phyloP scores from a whole-genome alignment of 2,329 filamentous ascomycete genomes.

The Neurospora sp. region DNA sequence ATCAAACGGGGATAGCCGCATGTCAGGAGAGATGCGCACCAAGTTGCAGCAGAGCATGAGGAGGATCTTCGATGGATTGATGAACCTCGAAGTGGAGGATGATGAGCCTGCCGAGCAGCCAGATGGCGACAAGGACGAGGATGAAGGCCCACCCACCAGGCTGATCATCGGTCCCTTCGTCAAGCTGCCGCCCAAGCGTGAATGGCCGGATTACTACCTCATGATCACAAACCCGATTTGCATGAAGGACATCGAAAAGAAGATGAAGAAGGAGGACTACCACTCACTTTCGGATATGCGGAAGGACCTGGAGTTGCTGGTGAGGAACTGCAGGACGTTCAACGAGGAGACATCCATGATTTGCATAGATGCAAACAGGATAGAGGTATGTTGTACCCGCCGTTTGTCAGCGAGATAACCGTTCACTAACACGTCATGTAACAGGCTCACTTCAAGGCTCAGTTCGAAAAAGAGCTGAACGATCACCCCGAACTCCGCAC shows the following conservation, averaged over 20 bases:
- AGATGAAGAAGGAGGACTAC: constrained; percentile 96
- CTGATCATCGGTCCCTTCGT: constrained; percentile 91
- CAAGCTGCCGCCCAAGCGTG: constrained; percentile 77
- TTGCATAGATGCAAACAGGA: constrained; percentile 84
- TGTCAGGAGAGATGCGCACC: constrained; percentile 61
- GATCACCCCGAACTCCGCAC: constrained; percentile 47
- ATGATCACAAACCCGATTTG: constrained; percentile 89
- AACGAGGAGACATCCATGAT: constrained; percentile 93
- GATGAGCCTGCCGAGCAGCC: constrained; percentile 43
- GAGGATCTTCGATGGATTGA: constrained; percentile 67
- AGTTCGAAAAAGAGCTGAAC: constrained; percentile 43
- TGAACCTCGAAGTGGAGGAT: constrained; percentile 75
- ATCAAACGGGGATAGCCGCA: constrained; percentile 40
- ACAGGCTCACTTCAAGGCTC: constrained; percentile 47
- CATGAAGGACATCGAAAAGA: constrained; percentile 89
- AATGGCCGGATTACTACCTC: constrained; percentile 92
- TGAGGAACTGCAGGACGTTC: constrained; percentile 86
- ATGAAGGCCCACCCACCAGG: constrained; percentile 54
- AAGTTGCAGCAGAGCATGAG: constrained; percentile 74
- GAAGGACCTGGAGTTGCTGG: constrained; percentile 74
- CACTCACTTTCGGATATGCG: constrained; percentile 69
- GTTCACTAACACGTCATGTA: constrained; percentile 23
- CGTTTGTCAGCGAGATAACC: not conserved
- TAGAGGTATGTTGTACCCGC: constrained; percentile 58
- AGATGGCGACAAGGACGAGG: constrained; percentile 37